Conservation (phyloP, 371 early-diverging fungal species). For the Conidiobolus incongruus region DNA sequence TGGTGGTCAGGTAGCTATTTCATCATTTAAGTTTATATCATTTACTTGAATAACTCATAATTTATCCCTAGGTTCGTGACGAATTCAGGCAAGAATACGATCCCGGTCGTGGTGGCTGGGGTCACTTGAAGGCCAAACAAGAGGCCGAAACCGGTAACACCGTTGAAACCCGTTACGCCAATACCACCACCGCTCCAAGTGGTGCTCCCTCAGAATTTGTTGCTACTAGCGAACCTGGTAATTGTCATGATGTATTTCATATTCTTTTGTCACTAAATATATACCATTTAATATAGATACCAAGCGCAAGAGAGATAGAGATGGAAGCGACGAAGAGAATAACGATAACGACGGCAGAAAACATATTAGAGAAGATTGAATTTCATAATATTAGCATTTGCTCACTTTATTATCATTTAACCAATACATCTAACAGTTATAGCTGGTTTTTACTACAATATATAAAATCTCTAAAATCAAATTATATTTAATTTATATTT, state of each 20-base stretch:
- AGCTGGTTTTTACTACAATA: too few relatives aligned
- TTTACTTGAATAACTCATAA: background rate
- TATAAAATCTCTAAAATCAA: too few relatives aligned
- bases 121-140: constrained; percentile 38
- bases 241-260: background rate
- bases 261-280: background rate
- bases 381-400: too few relatives aligned
- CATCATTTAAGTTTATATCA: background rate
- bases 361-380: too few relatives aligned
- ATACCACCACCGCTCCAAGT: constrained; percentile 27
- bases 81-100: constrained; percentile 89
- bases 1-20: constrained; percentile 66
- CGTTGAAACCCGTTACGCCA: constrained; percentile 35
- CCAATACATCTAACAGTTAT: too few relatives aligned
- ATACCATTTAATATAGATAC: too few relatives aligned
- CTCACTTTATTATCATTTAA: too few relatives aligned
- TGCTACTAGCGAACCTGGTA: background rate
- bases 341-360: too few relatives aligned
- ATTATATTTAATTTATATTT: too few relatives aligned
- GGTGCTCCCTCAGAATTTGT: constrained; percentile 15
- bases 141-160: constrained; percentile 18
- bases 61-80: constrained; percentile 40
- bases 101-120: constrained; percentile 93
- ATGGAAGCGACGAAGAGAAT: too few relatives aligned
- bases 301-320: too few relatives aligned